Base-by-base conservation (phyloP, 2,329 filamentous ascomycete genomes). In the Sporothrix schenckii region DNA sequence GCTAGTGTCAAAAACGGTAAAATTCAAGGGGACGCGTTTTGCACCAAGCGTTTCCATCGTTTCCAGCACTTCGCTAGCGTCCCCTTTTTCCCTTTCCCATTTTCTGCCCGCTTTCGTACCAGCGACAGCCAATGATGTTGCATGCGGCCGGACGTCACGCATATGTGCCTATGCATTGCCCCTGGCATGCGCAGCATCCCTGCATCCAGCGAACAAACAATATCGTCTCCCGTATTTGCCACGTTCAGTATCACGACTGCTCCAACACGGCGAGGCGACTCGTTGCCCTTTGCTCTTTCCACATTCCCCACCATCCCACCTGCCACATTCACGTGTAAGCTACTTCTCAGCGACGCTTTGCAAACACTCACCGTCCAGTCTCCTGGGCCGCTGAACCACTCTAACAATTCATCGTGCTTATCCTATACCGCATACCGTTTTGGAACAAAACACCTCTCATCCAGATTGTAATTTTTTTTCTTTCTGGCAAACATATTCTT, bases 21-120 rank as follows among this genome's bases (percentile, higher is more conserved):
- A 44, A 54, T 68, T 63, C 56, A 49, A 63, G 69, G 69, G 69
- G 58, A 60, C 58, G 67, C 69, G 69, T 58, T 66, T 63, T 63
- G 69, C 69, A 68, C 69, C 65, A 68, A 41, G 16, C 16, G 27
- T 34, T 24, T 24, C 24, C 24, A 30, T 52, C 41, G 49, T 50
- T 50, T 50, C 19, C 49, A 21, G 19, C 16, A n/a, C 10, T 14
- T 44, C 34, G 11, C 39, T 61, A 61, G 58, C 58, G 14, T 61
- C 58, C 58, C 58, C 58, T 61, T 47, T 47, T 24, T 41, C 39
- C 39, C 13, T 47, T 63, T 63, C 16, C 58, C 39, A 44, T 24
- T 24, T 21, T 39, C 41, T 47, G 14, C 14, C 41, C 41, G 11
- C 11, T 47, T 16, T 14, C 14, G 47, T 49, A 5, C 16, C 21